Percentiles rank a stretch among this genome's conserved stretches.
phyloP scores from a whole-genome alignment of 2,329 filamentous ascomycete genomes.

The Pseudogymnoascus sp. region DNA sequence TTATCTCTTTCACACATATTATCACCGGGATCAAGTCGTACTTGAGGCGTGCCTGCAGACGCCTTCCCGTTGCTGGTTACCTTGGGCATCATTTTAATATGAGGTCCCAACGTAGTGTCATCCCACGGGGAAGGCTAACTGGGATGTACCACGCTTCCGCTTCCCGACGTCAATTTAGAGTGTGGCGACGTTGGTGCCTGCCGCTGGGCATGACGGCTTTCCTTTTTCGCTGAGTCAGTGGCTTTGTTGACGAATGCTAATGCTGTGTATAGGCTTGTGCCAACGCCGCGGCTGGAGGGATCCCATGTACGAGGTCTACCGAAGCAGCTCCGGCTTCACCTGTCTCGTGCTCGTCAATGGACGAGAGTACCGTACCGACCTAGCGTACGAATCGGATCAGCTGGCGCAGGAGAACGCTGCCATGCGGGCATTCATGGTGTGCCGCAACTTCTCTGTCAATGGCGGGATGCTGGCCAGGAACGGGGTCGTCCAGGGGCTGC shows the following conservation, averaged over 20 bases:
- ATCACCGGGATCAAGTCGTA: constrained; percentile 4
- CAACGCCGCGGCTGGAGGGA: constrained; percentile 89
- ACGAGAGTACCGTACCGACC: constrained; percentile 88
- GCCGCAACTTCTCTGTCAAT: constrained; percentile 94
- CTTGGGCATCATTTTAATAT: constrained; percentile 8
- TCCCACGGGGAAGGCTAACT: constrained; percentile 6
- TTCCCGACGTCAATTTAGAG: constrained; percentile 6
- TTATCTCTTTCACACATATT: constrained; percentile 25
- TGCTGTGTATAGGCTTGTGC: constrained; percentile 64
- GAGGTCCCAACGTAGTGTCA: constrained; percentile 1
- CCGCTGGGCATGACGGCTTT: constrained; percentile 8
- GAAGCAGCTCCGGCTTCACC: constrained; percentile 65
- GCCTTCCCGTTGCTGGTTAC: constrained; percentile 7
- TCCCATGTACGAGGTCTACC: constrained; percentile 78
- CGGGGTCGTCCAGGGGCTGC: constrained; percentile 58
- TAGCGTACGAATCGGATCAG: constrained; percentile 70
- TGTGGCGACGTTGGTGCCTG: constrained; percentile 10
- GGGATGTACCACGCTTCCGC: background rate
- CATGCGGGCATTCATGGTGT: constrained; percentile 95
- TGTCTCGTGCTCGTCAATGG: constrained; percentile 94
- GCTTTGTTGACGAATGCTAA: constrained; percentile 10
- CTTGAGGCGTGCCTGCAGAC: constrained; percentile 1
- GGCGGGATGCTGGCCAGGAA: constrained; percentile 77
- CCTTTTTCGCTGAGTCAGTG: background rate
- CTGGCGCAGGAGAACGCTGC: constrained; percentile 89